Evolutionary conservation across 2,329 filamentous ascomycete genomes (phyloP), one percentile per base, ranked within the genome.

Genomic region (Polytolypa hystricis): DNA sequence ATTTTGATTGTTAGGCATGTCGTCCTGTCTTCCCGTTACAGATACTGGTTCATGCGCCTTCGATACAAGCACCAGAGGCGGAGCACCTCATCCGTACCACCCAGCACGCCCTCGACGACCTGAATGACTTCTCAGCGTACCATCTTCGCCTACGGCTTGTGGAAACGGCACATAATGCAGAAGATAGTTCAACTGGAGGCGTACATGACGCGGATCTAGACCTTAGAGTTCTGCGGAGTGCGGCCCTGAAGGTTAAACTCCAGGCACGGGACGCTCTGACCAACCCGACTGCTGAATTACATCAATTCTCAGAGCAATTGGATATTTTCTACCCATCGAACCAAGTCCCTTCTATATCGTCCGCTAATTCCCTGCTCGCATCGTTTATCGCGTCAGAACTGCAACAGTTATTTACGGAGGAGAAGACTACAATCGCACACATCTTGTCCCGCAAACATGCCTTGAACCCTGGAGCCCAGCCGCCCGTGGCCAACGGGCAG

Each of bases 1-100:
- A 29, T 49, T 30, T 39, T 26, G 16, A 11, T 32, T n/a, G n/a
- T 26, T 48, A 95, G 86, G 78, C 81, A 40, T 96, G 89, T 60
- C 79, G 79, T 48, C 83, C 86, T 19, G 82, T 87, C 12, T 93
- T 95, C 47, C 87, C 91, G 5, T 70, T 96, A 14, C 78, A 80
- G 43, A 83, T 96, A 46, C 76, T 79, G 18, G 70, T 96, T 44
- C 74, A 85, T 48, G 77, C 84, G 18, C 72, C 78, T 23, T 65
- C 68, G 9, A 61, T 93, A 19, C 71, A 75, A 33, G 66, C 73
- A 1, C 63, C 73, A 28, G 83, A 93, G 51, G 77, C 78, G 2
- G 73, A 81, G 51, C 73, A 79, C 50, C 71, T 95, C 9, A 63
- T 93, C 33, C 80, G 78, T 40, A 71, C 80, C n/a, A 86, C 85